A percentile compares a stretch with the other conserved stretches of the same genome.
Evolutionary conservation across 164 flowering plant genomes (phyloP).

Genomic region (Taxillus chinensis): DNA sequence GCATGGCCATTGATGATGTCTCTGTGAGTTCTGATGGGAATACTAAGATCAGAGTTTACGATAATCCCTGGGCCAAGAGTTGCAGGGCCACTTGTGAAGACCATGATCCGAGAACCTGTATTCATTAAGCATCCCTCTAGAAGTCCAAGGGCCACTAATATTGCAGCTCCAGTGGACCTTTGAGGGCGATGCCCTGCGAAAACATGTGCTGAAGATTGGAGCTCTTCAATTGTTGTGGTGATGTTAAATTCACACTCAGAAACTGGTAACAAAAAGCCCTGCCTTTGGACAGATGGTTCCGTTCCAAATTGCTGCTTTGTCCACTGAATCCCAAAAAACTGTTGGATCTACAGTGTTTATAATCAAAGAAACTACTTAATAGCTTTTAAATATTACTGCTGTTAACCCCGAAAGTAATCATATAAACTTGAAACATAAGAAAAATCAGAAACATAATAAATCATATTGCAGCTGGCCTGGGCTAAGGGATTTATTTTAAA

Average conservation of each 20-base stretch:
- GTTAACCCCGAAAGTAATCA: not conserved
- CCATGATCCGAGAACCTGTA: slow-evolving; percentile 70
- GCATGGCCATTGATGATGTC: slow-evolving; percentile 58
- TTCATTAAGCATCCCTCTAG: slow-evolving; percentile 59
- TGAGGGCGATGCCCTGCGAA: slow-evolving; percentile 56
- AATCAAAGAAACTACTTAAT: not conserved
- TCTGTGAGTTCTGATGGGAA: slow-evolving; percentile 62
- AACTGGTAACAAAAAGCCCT: slow-evolving; percentile 61
- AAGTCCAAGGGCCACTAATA: slow-evolving; percentile 68
- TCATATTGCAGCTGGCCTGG: not conserved
- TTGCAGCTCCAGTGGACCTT: slow-evolving; percentile 78
- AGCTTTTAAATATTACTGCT: not conserved
- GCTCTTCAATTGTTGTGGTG: slow-evolving; percentile 72
- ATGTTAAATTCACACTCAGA: slow-evolving; percentile 78
- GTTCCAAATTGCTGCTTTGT: slow-evolving; percentile 41
- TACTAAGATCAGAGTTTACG: slow-evolving; percentile 52
- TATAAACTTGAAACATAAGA: not conserved
- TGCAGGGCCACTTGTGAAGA: slow-evolving; percentile 92
- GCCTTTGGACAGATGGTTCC: slow-evolving; percentile 30
- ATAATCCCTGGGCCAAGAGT: slow-evolving; percentile 80
- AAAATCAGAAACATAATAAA: not conserved
- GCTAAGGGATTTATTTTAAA: too few relatives aligned
- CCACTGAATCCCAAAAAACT: slow-evolving; percentile 41
- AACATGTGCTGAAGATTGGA: slow-evolving; percentile 25
- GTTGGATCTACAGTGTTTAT: slow-evolving; percentile 35